Evolutionary conservation across 2,329 filamentous ascomycete species (phyloP), one percentile per base, ranked within the genome.

Genomic region (Coniosporium tulheliwenetii): DNA sequence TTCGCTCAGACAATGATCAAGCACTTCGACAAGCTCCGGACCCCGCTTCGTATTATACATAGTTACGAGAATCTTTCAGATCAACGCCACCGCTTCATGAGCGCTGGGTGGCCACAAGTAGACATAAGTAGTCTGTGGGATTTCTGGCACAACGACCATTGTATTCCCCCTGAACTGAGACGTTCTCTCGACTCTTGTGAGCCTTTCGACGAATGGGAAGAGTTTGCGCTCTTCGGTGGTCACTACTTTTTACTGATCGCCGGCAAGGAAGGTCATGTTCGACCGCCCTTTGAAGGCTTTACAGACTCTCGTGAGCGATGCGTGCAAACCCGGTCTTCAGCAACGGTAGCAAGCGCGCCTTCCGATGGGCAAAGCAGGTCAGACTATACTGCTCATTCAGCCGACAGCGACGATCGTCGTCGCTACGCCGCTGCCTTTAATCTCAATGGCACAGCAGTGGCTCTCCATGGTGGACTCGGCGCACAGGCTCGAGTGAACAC

Each of bases 121-220:
- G 62, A 70, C 10, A 72, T 77, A 36, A 72, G 73, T 55, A 84
- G 79, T 50, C 65, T 95, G 9, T 94, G 87, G 85, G 73, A 85
- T 41, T 66, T 86, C 1, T 95, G 87, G 87, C 75, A 71, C 9
- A 75, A 82, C 47, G 65, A 75, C 10, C 54, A 63, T 2, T 87
- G 87, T 55, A 60, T 93, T 14, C 67, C 66, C 5, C 52, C 69
- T 1, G 59, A 67, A 1, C 70, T 84, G 45, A 72, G 84, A 46
- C 63, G 56, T 31, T 62, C 62, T 9, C 61, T 95, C 10, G 80
- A 94, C 49, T 54, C 63, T 1, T 60, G 86, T 12, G 89, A 95
- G 53, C 77, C 81, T 1, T 95, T 96, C 54, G 89, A 96, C 57
- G 87, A 95, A 60, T 94, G 85, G 85, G 89, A 96, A 59, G 89